Evolutionary conservation across 1,139 yeast species (phyloP).

Genomic region (Magnusiomyces paraingens): DNA sequence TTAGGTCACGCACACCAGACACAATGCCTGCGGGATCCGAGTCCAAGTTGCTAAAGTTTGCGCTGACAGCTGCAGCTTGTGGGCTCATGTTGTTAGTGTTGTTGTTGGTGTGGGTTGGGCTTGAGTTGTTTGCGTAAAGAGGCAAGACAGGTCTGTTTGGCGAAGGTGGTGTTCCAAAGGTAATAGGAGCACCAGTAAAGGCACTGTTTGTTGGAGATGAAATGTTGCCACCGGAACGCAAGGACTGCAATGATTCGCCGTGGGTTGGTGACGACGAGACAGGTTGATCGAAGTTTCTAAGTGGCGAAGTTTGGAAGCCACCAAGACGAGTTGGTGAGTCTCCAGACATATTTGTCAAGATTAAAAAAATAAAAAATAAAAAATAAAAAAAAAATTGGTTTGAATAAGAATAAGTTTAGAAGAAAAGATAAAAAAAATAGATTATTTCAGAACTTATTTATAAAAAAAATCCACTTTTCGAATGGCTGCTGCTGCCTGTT

Average conservation of each 20-base stretch:
- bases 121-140: too few species aligned
- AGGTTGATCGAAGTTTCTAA: slow-evolving; percentile 7
- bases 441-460: background rate
- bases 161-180: slow-evolving; percentile 16
- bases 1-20: slow-evolving; percentile 22
- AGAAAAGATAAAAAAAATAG: background rate
- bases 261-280: too few species aligned
- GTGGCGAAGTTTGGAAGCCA: slow-evolving; percentile 16
- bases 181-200: slow-evolving; percentile 16
- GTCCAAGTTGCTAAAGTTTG: too few species aligned
- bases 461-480: background rate
- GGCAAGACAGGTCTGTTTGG: slow-evolving; percentile 11
- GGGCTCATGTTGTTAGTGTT: slow-evolving; percentile 15
- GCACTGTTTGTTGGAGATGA: background rate
- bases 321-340: slow-evolving; percentile 18
- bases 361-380: slow-evolving; percentile 3
- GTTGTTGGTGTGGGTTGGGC: background rate
- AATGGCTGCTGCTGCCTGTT: too few species aligned
- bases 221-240: too few species aligned
- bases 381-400: slow-evolving; percentile 11
- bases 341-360: slow-evolving; percentile 11
- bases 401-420: background rate
- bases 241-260: too few species aligned
- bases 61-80: too few species aligned
- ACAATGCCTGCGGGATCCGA: slow-evolving; percentile 22